A percentile compares a stretch with the other conserved stretches of the same genome.
These are phyloP conservation scores for Castanopsis chinensis DNA, from an alignment of 306 rosid species.

Conservation along the genomic window DNA sequence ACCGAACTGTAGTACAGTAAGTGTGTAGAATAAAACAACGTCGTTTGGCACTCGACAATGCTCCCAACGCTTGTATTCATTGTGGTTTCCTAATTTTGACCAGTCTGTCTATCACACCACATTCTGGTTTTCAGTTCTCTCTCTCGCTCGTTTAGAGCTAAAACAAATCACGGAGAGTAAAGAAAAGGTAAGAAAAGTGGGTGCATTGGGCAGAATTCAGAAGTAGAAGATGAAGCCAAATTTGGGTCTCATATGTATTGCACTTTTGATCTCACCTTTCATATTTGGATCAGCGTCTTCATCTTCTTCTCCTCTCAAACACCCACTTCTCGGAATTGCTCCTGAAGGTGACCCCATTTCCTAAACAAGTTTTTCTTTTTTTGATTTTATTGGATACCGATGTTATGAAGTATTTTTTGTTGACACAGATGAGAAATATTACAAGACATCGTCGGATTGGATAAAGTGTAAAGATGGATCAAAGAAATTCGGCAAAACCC, in stretches of 20 bases:
- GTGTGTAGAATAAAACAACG: no score
- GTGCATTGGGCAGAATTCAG: constrained; percentile 4
- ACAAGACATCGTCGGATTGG: constrained; percentile 55
- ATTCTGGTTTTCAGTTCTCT: no score
- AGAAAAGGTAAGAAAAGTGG: not conserved
- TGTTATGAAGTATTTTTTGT: constrained; percentile 1
- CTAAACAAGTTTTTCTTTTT: not conserved
- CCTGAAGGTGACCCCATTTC: constrained; percentile 55
- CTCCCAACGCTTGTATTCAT: no score
- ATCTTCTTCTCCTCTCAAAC: constrained; percentile 32
- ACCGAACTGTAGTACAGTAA: no score
- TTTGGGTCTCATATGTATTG: constrained; percentile 24
- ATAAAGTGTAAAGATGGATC: constrained; percentile 84
- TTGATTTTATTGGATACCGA: not conserved
- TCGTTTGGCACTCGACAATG: no score
- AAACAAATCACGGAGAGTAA: not conserved
- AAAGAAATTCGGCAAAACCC: constrained; percentile 61
- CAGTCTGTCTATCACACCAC: no score
- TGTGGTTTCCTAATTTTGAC: no score
- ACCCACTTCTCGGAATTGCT: constrained; percentile 65
- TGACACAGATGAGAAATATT: constrained; percentile 69
- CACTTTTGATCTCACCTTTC: constrained; percentile 22
- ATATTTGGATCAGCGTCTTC: constrained; percentile 44
- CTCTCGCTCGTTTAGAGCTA: no score
- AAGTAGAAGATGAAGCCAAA: constrained; percentile 33